Base-by-base conservation (phyloP, 306 rosid species). In the Rosa rugosa region DNA sequence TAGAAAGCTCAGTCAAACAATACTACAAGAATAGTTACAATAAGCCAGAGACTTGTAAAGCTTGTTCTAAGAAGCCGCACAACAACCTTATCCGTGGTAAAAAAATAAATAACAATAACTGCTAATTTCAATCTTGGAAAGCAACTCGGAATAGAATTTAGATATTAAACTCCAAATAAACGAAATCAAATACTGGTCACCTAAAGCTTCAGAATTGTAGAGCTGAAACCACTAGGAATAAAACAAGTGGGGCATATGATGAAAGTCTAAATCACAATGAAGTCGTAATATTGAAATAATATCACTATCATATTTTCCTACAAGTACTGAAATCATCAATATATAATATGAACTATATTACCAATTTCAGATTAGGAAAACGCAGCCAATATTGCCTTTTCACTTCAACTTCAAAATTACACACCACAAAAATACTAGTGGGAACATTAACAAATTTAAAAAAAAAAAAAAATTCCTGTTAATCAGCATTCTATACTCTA, bases 1-100 rank as follows among this genome's bases (percentile, higher is more conserved):
- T 18, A 3, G n/a, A 40, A 76, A 36, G 0, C 75, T 75, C 63
- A 84, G 66, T 38, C 42, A 47, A 68, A 44, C 42, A 49, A 17
- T 38, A 44, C 0, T 16, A 3, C 23, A 60, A 17, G 31, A 25
- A 44, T 5, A 23, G 44, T 13, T 23, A 10, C 69, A 53, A 45
- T 46, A 59, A 25, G 27, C 78, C 53, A 18, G 77, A 18, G n/a
- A 65, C n/a, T 22, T 54, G 42, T 9, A 73, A 3, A 40, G 8
- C 18, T 57, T 57, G 51, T 14, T 38, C 70, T 38, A 25, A 31
- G 20, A 56, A 73, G 50, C 25, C 34, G 20, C 49, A 40, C 41
- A 74, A 74, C 53, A 41, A 42, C 41, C 3, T 25, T 75, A 65
- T 3, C 46, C 1, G 8, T 34, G 47, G 5, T 36, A 2, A 34